Conservation (phyloP, 106 monocot genomes). For the Dactylorhiza incarnata region DNA sequence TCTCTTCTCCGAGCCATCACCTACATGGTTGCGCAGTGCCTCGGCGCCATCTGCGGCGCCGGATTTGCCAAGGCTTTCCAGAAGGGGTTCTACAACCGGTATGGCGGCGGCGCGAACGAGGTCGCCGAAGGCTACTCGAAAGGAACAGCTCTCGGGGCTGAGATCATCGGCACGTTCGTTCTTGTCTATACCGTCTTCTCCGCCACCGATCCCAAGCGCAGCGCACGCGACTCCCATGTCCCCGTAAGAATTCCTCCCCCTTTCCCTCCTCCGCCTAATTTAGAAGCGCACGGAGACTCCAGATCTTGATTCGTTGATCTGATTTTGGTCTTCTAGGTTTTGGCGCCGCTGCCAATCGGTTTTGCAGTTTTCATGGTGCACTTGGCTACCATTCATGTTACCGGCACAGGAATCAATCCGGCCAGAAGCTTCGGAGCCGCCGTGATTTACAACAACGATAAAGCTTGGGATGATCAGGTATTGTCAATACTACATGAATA, state of each 20-base stretch:
- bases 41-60: slow-evolving; percentile 60
- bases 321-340: slow-evolving; percentile 9
- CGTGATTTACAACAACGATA: slow-evolving; percentile 40
- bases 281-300: too few species aligned
- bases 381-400: slow-evolving; percentile 39
- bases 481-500: not conserved
- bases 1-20: slow-evolving; percentile 45
- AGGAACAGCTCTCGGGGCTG: slow-evolving; percentile 53
- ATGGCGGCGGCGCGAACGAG: slow-evolving; percentile 61
- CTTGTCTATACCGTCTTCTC: slow-evolving; percentile 73
- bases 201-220: slow-evolving; percentile 63
- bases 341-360: slow-evolving; percentile 41
- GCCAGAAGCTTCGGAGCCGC: slow-evolving; percentile 41
- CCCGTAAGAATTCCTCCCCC: slow-evolving; percentile 18
- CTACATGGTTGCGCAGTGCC: slow-evolving; percentile 71
- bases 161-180: slow-evolving; percentile 67
- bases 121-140: slow-evolving; percentile 41
- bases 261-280: not conserved
- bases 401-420: slow-evolving; percentile 40
- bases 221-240: slow-evolving; percentile 54
- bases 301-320: too few species aligned
- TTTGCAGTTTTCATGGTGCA: slow-evolving; percentile 50
- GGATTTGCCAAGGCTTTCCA: slow-evolving; percentile 69
- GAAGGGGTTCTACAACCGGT: slow-evolving; percentile 25
- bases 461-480: slow-evolving; percentile 49